phyloP scores from a whole-genome alignment of 225 moss, liverwort and hornwort species.

The Pleurozium schreberi region DNA sequence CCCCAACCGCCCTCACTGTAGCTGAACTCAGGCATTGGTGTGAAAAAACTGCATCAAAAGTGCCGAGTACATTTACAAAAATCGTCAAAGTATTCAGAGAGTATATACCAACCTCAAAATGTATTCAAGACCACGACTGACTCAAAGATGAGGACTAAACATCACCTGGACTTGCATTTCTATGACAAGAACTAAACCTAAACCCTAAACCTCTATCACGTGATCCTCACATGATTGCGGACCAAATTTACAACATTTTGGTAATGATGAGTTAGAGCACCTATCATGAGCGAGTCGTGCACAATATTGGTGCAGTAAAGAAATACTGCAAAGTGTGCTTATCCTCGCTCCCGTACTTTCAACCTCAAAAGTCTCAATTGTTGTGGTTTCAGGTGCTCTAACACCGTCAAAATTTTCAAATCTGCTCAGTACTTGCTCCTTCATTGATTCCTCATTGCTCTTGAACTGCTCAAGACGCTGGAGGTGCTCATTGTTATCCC shows the following conservation, averaged over 20 bases:
- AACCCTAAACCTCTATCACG: neutral
- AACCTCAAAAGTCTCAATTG: conserved; percentile 52
- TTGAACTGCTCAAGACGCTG: conserved; percentile 45
- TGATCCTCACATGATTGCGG: neutral
- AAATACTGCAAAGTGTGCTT: conserved; percentile 73
- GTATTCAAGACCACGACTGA: neutral
- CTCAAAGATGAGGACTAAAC: neutral
- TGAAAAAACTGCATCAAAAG: conserved; percentile 37
- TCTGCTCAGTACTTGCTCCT: conserved; percentile 49
- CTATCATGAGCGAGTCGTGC: conserved; percentile 59
- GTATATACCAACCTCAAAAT: neutral
- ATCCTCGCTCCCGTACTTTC: conserved; percentile 81
- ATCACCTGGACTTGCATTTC: neutral
- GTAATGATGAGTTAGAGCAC: conserved; percentile 11
- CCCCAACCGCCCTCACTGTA: conserved; percentile 20
- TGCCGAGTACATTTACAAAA: neutral
- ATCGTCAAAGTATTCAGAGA: neutral
- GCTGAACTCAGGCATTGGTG: conserved; percentile 30
- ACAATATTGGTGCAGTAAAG: conserved; percentile 80
- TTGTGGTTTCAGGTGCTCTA: conserved; percentile 30
- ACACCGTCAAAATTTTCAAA: conserved; percentile 15
- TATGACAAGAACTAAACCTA: neutral
- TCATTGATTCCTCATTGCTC: conserved; percentile 54
- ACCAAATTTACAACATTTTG: neutral
- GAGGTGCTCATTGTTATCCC: conserved; percentile 41